Base-by-base conservation (phyloP, 2,329 filamentous ascomycete species). In the Pseudogymnoascus sp. region DNA sequence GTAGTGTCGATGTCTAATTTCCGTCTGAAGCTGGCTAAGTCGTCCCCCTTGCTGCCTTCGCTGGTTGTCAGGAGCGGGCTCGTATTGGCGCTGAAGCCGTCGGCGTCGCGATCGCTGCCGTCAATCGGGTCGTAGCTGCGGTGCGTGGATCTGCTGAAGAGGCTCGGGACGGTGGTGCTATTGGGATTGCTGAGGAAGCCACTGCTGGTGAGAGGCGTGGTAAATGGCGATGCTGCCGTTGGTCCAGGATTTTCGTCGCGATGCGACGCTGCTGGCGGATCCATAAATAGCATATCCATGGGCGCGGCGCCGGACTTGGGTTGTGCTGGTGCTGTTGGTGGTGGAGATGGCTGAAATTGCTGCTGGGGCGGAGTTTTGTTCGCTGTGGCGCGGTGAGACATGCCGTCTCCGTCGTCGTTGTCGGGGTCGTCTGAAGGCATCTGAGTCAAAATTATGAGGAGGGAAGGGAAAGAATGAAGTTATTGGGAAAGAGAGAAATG, bases 111-210 rank as follows among this genome's bases (percentile, higher is more conserved):
- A 11, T 37, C 16, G n/a, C 56, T 40, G 23, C 56, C 33, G 18
- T 60, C 56, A 60, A 37, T 60, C 6, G 25, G 18, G 7, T 60
- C 56, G 56, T 60, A 60, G 56, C 56, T 60, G 33, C 56, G 31
- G 11, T 38, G 47, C 7, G 47, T 60, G 5, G 56, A 60, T 23
- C 56, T 38, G 56, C 56, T 60, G 31, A 40, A 33, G 16, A 25
- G 16, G 56, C 31, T 37, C 18, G 11, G 25, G 12, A 12, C 56
- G 11, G 33, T 60, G n/a, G 50, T 31, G 16, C 25, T 31, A n/a
- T 60, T 31, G 18, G 56, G 23, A n/a, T 60, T 37, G 6, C 33
- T 40, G 37, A 60, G 31, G 56, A 60, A 12, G 31, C 37, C 33
- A 4, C 56, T 60, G 31, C n/a, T 40, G 10, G 56, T 16, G 5